Evolutionary conservation across 1,139 yeast genomes (phyloP), one percentile per base, ranked within the genome.

Genomic region (Hemisphaericaspora xylofermentans): DNA sequence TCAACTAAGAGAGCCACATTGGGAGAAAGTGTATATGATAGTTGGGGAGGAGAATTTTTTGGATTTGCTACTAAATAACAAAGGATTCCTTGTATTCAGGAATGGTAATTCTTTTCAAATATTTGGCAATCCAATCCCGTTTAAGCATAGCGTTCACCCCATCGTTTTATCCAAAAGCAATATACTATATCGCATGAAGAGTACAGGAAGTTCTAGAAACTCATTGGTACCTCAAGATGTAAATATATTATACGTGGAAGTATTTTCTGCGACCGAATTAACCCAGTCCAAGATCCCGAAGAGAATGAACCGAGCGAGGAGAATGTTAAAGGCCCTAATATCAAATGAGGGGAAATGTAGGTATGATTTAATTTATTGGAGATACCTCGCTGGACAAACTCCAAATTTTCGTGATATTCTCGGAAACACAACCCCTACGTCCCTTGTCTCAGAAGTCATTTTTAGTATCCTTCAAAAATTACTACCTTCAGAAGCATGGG

Each of bases 401-500:
- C 39, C 47, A 18, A 52, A 62, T 19, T 49, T 58, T 17, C 16
- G 29, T 15, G 24, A 31, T 16, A 26, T 46, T 2, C 25, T 29
- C 3, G 54, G 54, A 30, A 56, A 41, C 18, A 54, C 66, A 0
- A 56, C 68, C 1, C 43, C 57, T 2, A 49, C 57, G 19, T 45
- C 50, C 10, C 35, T 46, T 0, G 78, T 83, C 0, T 50, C 70
- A 0, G 59, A 53, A 35, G 75, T 78, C 47, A 53, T 76, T 1
- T 49, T 72, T 2, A 53, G 66, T 0, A 44, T 78, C 0, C 43
- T 77, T 3, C 76, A 74, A 7, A 72, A 68, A 40, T 44, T 84
- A 0, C 61, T 85, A 25, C 88, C 93, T 0, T 33, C 56, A 2
- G 68, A 64, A 8, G 49, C 76, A 2, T 76, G 84, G 67, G 96